Conservation (phyloP, 768 basidiomycete species). For the Podaxis sp. region DNA sequence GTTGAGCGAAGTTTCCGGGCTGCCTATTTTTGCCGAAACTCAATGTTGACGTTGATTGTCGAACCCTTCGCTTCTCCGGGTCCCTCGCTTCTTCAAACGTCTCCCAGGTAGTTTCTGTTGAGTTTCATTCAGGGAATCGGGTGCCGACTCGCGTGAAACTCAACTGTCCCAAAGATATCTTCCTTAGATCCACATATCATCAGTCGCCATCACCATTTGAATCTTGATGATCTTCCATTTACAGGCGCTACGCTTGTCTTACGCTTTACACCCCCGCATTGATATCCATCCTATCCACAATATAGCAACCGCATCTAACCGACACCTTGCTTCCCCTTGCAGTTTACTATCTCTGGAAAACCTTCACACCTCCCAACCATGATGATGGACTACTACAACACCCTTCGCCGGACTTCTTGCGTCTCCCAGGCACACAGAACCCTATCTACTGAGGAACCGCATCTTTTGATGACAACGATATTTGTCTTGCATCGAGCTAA, state of each 20-base stretch:
- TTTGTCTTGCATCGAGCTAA: not conserved
- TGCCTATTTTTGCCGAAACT: conserved; percentile 60
- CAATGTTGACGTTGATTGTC: conserved; percentile 45
- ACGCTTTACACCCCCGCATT: not conserved
- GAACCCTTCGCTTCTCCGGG: not conserved
- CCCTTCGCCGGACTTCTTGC: not conserved
- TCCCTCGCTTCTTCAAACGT: not conserved
- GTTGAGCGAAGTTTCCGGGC: conserved; percentile 76
- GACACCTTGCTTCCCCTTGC: not conserved
- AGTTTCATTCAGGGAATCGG: not conserved
- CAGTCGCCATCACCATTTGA: not conserved
- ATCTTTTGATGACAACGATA: not conserved
- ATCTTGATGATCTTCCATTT: not conserved
- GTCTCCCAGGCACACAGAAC: too few relatives aligned
- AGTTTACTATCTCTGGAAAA: not conserved
- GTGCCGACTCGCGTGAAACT: not conserved
- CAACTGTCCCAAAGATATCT: not conserved
- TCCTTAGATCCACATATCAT: not conserved
- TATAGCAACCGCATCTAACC: not conserved
- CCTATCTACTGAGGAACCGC: not conserved
- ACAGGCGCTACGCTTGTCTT: not conserved
- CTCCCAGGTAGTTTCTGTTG: not conserved
- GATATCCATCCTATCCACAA: not conserved
- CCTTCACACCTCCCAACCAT: not conserved
- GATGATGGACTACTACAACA: not conserved